These are phyloP conservation scores for Brassica nigra DNA, from an alignment of 345 rosid species.

Conservation along the genomic window DNA sequence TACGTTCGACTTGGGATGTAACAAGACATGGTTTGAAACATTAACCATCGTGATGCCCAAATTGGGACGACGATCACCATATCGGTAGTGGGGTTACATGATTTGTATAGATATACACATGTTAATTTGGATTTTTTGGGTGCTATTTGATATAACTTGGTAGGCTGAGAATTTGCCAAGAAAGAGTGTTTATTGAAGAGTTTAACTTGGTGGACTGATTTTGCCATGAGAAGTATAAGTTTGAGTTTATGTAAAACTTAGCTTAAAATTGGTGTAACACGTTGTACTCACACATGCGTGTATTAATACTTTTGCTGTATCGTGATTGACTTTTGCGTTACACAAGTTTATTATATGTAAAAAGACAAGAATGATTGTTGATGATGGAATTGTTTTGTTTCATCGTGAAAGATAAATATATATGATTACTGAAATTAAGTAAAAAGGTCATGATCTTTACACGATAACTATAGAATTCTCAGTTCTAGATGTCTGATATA, in stretches of 20 bases:
- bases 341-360: neutral
- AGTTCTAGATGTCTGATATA: neutral
- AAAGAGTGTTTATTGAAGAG: constrained; percentile 27
- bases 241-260: constrained; percentile 21
- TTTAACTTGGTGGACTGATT: constrained; percentile 26
- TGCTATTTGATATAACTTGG: constrained; percentile 19
- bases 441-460: neutral
- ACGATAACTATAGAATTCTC: neutral
- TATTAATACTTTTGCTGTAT: constrained; percentile 3
- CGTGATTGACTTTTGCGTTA: constrained; percentile 6
- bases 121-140: neutral
- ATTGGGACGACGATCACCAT: constrained; percentile 9
- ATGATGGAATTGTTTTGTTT: neutral
- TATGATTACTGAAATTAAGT: neutral
- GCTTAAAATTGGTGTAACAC: constrained; percentile 27
- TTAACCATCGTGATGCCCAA: neutral
- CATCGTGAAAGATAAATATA: neutral
- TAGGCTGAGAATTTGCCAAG: constrained; percentile 26
- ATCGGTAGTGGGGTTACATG: neutral
- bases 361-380: neutral
- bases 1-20: neutral
- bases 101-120: constrained; percentile 10
- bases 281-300: constrained; percentile 32
- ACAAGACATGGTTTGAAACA: constrained; percentile 4
- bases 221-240: constrained; percentile 16